Base-by-base conservation (phyloP, 1,284 basidiomycete species). In the Leccinum huronense region DNA sequence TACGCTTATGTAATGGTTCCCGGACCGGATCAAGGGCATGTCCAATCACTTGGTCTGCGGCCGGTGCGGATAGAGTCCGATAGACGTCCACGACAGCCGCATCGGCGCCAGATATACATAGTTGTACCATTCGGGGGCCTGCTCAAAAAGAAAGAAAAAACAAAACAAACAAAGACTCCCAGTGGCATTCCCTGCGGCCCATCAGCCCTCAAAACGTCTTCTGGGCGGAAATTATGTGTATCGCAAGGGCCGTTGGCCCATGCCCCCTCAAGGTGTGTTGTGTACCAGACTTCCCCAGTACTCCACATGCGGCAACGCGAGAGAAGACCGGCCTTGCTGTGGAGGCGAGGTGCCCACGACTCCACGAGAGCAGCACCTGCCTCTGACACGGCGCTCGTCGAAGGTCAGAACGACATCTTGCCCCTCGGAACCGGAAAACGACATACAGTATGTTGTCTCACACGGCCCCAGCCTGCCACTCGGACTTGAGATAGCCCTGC, bases 341-440 rank as follows among this genome's bases (percentile, higher is more conserved):
- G 57, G 56, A 64, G 61, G 71, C 27, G 66, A 70, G 73, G 71
- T 56, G 53, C 36, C 53, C 48, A 65, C 56, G 64, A 58, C 61
- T 33, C 53, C 48, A 65, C 56, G 64, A 58, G 62, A 67, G 55
- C 30, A 59, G 30, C 63, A 63, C 63, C 42, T 48, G 58, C 60
- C 69, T 67, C 57, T 54, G 63, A 62, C 63, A 53, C 61, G 63
- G 63, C 55, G 55, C 64, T 59, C 40, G 40, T 55, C 59, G 53
- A 64, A 69, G 65, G 71, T 70, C 63, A 63, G 64, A 34, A 53
- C 51, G 5, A 9, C 23, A 9, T 31, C 63, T 57, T 51, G 59
- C 19, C 57, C 70, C 70, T 75, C 74, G 73, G 74, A 68, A 63
- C 72, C 70, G 73, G 64, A 63, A 34, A 58, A 63, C 61, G 62